Percentiles rank a stretch among this genome's conserved stretches.
Evolutionary conservation across 2,329 filamentous ascomycete genomes (phyloP).

Genomic region (Calonectria pauciramosa): DNA sequence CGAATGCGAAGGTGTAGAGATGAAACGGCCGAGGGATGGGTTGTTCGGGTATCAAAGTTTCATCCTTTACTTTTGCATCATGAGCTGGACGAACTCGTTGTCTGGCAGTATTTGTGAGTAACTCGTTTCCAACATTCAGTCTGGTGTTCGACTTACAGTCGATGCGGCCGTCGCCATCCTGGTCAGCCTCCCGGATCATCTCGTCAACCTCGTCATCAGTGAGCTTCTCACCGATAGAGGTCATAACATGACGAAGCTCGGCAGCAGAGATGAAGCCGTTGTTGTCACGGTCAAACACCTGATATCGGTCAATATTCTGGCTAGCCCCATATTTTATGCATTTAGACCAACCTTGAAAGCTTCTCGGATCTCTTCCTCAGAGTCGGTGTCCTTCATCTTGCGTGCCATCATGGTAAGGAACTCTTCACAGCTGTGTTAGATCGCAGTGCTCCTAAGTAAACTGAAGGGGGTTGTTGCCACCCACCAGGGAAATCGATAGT

Average conservation of each 20-base stretch:
- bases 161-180: conserved; percentile 90
- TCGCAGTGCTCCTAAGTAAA: not conserved
- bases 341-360: conserved; percentile 78
- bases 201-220: conserved; percentile 92
- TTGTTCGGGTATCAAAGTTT: conserved; percentile 44
- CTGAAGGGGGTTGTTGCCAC: conserved; percentile 41
- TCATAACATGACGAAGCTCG: conserved; percentile 92
- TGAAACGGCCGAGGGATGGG: conserved; percentile 34
- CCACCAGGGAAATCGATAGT: conserved; percentile 92
- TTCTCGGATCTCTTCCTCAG: conserved; percentile 90
- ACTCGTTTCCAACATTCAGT: not conserved
- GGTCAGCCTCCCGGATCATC: conserved; percentile 93
- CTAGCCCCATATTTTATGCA: not conserved
- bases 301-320: conserved; percentile 3
- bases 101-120: conserved; percentile 63
- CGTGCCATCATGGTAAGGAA: conserved; percentile 95
- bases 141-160: conserved; percentile 74
- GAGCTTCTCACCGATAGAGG: conserved; percentile 91
- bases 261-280: conserved; percentile 93
- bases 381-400: conserved; percentile 95
- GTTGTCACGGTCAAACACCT: conserved; percentile 90
- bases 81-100: conserved; percentile 94
- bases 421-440: conserved; percentile 64
- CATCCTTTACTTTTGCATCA: conserved; percentile 88
- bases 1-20: conserved; percentile 29